Base-by-base conservation (phyloP, 73 alveolate species). In the Uronychia setigera region DNA sequence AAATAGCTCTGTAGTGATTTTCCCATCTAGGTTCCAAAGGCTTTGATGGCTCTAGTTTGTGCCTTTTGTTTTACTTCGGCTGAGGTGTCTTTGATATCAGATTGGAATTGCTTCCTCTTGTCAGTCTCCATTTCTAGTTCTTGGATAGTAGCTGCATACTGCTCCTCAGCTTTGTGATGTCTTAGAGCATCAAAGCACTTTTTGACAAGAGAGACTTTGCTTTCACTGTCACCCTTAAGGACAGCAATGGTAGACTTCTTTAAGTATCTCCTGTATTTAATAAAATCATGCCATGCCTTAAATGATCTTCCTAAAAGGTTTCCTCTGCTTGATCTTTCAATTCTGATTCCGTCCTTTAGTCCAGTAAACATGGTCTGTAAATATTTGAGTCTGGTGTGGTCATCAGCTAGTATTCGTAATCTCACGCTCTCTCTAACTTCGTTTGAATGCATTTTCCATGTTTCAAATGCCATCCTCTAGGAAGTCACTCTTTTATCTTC, bases 211-310 rank as follows among this genome's bases (percentile, higher is more conserved):
- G 34, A 1, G 83, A 19, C 0, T 32, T 29, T 25, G 29, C 77
- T 58, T 76, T 31, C 59, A 32, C 58, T 14, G 77, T 59, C 78
- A n/a, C 30, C 35, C 11, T 60, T 57, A 29, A 80, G 31, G 11
- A 79, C 92, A 0, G 1, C 59, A 25, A 86, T 33, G 19, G 59
- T 59, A 27, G 82, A 1, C 26, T 46, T 75, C 83, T 46, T 78
- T 26, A 86, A 33, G 79, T 78, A 78, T 60, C 35, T 86, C 33
- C 76, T 26, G 57, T 79, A 58, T 0, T 35, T n/a, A 19, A 86
- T 0, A 35, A 35, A 74, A 80, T 86, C 92, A 29, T 80, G 26
- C 92, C 92, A 86, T 26, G 79, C 82, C 33, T 86, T 86, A 31
- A 79, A 31, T 28, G 83, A 1, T n/a, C 80, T 85, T 34, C 58